Evolutionary conservation across 202 grass and related monocot species (phyloP).

Genomic region (Miscanthus sacchariflorus): DNA sequence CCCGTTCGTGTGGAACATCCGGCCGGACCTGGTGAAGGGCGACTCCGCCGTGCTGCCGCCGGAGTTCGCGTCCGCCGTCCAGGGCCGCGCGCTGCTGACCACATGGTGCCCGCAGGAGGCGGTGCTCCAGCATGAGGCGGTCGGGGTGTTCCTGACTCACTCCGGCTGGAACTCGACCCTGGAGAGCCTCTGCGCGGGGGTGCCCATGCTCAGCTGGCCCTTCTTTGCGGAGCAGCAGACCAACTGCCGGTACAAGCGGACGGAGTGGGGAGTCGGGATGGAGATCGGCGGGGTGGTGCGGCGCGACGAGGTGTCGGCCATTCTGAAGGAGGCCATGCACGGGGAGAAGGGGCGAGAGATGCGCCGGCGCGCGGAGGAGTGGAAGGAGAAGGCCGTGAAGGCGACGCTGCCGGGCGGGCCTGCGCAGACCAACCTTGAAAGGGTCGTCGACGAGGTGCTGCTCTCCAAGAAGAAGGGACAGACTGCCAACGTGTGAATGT

Average conservation of each 20-base stretch:
- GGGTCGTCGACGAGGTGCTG: not conserved
- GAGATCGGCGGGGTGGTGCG: constrained; percentile 43
- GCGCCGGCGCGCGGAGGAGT: not conserved
- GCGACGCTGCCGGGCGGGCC: not conserved
- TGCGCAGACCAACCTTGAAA: not conserved
- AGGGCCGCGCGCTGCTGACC: constrained; percentile 13
- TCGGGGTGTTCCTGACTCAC: constrained; percentile 55
- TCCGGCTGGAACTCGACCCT: constrained; percentile 68
- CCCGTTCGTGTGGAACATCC: constrained; percentile 47
- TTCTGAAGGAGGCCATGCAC: not conserved
- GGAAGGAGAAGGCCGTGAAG: constrained; percentile 1
- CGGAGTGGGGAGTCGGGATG: constrained; percentile 61
- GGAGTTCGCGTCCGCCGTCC: constrained; percentile 21
- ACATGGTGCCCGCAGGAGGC: constrained; percentile 52
- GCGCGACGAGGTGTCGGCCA: constrained; percentile 7
- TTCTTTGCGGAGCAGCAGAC: constrained; percentile 80
- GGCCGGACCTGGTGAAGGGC: constrained; percentile 47
- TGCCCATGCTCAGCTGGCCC: constrained; percentile 70
- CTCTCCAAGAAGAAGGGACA: not conserved
- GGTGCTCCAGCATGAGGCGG: constrained; percentile 23
- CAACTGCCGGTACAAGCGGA: constrained; percentile 57
- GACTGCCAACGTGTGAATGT: not conserved
- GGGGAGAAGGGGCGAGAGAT: not conserved
- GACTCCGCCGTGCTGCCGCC: constrained; percentile 39
- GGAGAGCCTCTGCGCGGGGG: constrained; percentile 39